phyloP scores from a whole-genome alignment of 1,284 basidiomycete genomes.

The Agroathelia rolfsii region DNA sequence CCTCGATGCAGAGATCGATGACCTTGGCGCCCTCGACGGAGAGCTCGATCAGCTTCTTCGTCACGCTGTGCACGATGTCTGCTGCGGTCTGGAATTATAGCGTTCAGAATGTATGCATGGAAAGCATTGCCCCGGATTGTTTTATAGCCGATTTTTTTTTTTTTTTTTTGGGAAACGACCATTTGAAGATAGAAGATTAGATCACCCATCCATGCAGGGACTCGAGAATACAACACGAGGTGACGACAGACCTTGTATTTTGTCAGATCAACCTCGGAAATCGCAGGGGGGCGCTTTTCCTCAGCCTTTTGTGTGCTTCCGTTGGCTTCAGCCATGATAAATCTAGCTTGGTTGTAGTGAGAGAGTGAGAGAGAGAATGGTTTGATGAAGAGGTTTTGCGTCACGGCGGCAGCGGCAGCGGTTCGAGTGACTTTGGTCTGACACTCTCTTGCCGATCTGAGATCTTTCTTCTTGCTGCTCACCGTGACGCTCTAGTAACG shows the following conservation, averaged over 20 bases:
- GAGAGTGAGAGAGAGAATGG: constrained; percentile 7
- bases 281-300: constrained; percentile 37
- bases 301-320: constrained; percentile 28
- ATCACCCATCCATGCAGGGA: not conserved
- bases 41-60: constrained; percentile 77
- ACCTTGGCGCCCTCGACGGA: constrained; percentile 78
- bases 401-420: not conserved
- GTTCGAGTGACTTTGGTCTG: not conserved
- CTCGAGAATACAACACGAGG: too few species aligned
- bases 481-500: too few species aligned
- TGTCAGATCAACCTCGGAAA: constrained; percentile 65
- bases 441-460: too few species aligned
- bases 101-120: constrained; percentile 2
- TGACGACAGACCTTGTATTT: constrained; percentile 65
- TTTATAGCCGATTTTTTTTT: constrained; percentile 6
- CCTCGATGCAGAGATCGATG: constrained; percentile 85
- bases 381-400: constrained; percentile 1
- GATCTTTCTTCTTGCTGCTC: too few species aligned
- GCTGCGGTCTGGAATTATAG: constrained; percentile 63
- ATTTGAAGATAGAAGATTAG: constrained; percentile 8
- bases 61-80: constrained; percentile 79
- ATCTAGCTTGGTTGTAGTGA: constrained; percentile 3
- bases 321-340: constrained; percentile 42
- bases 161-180: constrained; percentile 12
- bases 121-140: too few species aligned